phyloP scores from a whole-genome alignment of 176 grass and related monocot genomes.

The Oryza nivara region DNA sequence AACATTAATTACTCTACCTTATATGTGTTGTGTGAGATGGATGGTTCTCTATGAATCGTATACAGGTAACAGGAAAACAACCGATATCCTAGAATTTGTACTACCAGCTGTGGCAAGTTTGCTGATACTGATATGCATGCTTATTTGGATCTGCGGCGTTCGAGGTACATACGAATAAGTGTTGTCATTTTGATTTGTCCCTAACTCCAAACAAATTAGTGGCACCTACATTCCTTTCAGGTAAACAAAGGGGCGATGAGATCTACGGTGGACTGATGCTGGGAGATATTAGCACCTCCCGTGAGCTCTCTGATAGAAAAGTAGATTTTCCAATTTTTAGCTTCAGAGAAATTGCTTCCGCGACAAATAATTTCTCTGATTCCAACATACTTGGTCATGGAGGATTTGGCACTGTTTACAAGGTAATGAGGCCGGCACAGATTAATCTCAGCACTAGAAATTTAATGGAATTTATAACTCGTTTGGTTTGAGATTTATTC shows the following conservation, averaged over 20 bases:
- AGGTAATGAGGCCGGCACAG: slow-evolving; percentile 33
- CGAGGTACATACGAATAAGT: slow-evolving; percentile 30
- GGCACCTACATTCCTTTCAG: slow-evolving; percentile 9
- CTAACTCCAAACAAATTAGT: neutral
- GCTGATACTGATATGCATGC: slow-evolving; percentile 27
- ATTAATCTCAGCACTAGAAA: neutral
- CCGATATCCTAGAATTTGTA: slow-evolving; percentile 9
- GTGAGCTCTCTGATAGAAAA: slow-evolving; percentile 9
- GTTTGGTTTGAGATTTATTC: neutral
- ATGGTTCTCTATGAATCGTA: slow-evolving; percentile 8
- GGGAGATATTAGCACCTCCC: neutral
- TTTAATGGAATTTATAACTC: neutral
- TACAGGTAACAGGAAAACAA: slow-evolving; percentile 33
- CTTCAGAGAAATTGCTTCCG: slow-evolving; percentile 39
- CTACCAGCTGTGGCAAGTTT: slow-evolving; percentile 24
- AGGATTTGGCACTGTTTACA: slow-evolving; percentile 71
- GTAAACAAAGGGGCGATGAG: neutral
- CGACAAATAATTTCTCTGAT: slow-evolving; percentile 60
- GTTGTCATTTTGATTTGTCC: neutral
- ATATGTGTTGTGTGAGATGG: neutral
- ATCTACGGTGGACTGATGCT: neutral
- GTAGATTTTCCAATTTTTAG: slow-evolving; percentile 16
- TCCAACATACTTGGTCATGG: slow-evolving; percentile 60
- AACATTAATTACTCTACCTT: slow-evolving; percentile 3
- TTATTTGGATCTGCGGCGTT: slow-evolving; percentile 23